Percentiles rank a stretch among this genome's conserved stretches.
Evolutionary conservation across 768 basidiomycete genomes (phyloP).

Genomic region (Trametes sanguinea): DNA sequence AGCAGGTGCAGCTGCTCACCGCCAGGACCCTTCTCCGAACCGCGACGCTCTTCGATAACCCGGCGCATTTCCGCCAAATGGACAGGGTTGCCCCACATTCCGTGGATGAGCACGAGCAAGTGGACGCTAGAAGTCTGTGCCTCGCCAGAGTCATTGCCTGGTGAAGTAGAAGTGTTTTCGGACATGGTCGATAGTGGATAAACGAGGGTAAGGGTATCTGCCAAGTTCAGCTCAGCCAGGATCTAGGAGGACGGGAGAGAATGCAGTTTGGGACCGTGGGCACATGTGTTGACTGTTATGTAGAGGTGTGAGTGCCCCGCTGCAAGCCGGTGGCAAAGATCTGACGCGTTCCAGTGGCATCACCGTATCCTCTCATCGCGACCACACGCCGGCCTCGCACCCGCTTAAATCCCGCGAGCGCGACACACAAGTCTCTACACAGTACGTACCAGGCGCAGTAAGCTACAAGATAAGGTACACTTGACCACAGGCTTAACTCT

Average conservation of each 20-base stretch:
- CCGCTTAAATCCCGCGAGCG: no score
- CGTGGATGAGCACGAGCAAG: constrained; percentile 49
- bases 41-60: constrained; percentile 49
- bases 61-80: constrained; percentile 64
- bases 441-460: no score
- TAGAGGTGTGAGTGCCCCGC: not conserved
- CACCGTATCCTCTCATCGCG: not conserved
- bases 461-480: no score
- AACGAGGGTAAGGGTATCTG: not conserved
- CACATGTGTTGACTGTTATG: not conserved
- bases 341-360: constrained; percentile 20
- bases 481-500: no score
- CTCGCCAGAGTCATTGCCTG: not conserved
- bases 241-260: not conserved
- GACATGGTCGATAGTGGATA: constrained; percentile 14
- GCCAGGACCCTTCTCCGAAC: constrained; percentile 33
- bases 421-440: no score
- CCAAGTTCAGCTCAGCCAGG: not conserved
- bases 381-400: not conserved
- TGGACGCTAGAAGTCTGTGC: constrained; percentile 35
- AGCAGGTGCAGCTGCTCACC: constrained; percentile 59
- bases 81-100: constrained; percentile 81
- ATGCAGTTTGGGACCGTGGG: not conserved
- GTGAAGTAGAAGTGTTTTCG: not conserved
- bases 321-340: not conserved